Evolutionary conservation across 2,329 filamentous ascomycete genomes (phyloP).

Genomic region (Lecanosticta acicola): DNA sequence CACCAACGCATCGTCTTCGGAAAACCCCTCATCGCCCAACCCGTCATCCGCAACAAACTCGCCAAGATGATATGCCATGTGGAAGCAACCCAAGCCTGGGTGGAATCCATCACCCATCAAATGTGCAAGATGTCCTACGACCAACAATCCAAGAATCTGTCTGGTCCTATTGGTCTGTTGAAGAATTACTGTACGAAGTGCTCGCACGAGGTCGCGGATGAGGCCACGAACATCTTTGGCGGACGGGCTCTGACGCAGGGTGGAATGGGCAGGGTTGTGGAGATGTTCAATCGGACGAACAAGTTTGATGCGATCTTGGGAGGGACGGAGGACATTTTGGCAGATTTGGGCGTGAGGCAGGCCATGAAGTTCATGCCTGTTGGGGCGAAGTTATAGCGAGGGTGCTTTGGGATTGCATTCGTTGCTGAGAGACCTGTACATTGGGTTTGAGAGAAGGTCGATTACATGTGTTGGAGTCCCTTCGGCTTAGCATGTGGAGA

Average conservation of each 20-base stretch:
- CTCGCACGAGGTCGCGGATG: conserved; percentile 77
- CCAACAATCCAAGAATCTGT: conserved; percentile 67
- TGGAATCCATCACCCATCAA: conserved; percentile 78
- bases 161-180: conserved; percentile 74
- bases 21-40: conserved; percentile 73
- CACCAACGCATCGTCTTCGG: conserved; percentile 81
- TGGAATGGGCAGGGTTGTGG: conserved; percentile 76
- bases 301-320: conserved; percentile 65
- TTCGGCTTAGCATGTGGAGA: no score
- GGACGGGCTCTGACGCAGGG: conserved; percentile 73
- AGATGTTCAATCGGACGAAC: conserved; percentile 79
- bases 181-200: conserved; percentile 73
- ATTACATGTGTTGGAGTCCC: no score
- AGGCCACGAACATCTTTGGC: conserved; percentile 80
- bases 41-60: conserved; percentile 39
- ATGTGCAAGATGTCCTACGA: conserved; percentile 81
- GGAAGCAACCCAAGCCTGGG: conserved; percentile 80
- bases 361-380: conserved; percentile 73
- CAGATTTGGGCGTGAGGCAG: conserved; percentile 75
- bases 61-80: conserved; percentile 80
- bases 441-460: no score
- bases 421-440: no score
- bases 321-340: conserved; percentile 76
- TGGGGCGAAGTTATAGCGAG: conserved; percentile 18
- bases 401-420: no score